A percentile compares a stretch with the other conserved stretches of the same genome.
These are phyloP conservation scores for Epichloe festucae DNA, from an alignment of 2,329 filamentous ascomycete species.

Conservation along the genomic window DNA sequence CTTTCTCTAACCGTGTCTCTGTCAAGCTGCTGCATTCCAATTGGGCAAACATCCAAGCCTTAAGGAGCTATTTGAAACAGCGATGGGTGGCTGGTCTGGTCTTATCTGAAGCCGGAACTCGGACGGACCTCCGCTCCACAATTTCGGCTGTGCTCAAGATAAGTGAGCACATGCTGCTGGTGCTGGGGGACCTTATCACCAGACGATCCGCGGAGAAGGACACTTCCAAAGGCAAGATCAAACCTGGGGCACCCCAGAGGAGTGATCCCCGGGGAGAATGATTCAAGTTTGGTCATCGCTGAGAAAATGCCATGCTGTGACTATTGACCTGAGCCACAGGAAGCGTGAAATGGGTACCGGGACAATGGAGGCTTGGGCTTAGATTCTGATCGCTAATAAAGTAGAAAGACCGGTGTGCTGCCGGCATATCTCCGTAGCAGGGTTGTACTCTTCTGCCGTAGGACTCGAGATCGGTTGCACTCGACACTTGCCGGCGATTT, in stretches of 20 bases:
- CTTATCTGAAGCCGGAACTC: constrained; percentile 1
- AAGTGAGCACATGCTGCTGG: not conserved
- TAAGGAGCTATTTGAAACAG: not conserved
- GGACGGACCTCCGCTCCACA: not conserved
- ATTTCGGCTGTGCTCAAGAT: not conserved
- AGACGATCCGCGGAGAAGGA: constrained; percentile 4
- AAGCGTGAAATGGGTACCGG: not conserved
- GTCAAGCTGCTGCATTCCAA: not conserved
- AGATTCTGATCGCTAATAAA: no score
- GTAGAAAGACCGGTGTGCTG: no score
- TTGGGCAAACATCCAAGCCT: not conserved
- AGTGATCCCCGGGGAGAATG: not conserved
- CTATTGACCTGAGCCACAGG: not conserved
- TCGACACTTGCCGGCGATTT: no score
- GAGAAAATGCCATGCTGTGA: not conserved
- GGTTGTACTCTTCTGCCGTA: no score
- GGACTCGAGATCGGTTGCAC: no score
- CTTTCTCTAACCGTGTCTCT: not conserved
- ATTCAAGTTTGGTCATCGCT: not conserved
- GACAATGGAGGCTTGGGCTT: not conserved
- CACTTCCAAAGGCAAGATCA: not conserved
- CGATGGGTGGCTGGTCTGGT: constrained; percentile 1
- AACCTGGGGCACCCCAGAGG: not conserved
- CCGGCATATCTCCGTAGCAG: no score
- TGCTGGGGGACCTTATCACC: not conserved